A percentile compares a stretch with the other conserved stretches of the same genome.
These are phyloP conservation scores for Schwanniomyces pseudopolymorphus DNA, from an alignment of 805 yeast species.

Conservation along the genomic window DNA sequence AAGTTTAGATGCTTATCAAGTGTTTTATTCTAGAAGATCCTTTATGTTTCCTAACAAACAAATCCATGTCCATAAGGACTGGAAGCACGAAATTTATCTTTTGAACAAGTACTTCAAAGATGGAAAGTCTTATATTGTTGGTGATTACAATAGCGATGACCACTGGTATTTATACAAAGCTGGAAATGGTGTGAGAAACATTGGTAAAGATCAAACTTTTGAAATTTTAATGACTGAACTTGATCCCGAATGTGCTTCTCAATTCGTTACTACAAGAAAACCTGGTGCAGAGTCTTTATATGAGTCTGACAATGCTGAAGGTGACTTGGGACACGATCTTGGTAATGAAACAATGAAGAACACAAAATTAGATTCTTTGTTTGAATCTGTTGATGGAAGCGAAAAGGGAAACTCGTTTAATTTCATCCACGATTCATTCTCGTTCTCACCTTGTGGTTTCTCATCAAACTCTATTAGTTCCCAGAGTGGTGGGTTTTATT, in stretches of 20 bases:
- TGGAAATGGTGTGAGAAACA: conserved; percentile 27
- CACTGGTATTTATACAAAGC: conserved; percentile 90
- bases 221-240: conserved; percentile 91
- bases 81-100: conserved; percentile 77
- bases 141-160: conserved; percentile 68
- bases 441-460: conserved; percentile 92
- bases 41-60: conserved; percentile 93
- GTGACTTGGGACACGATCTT: conserved; percentile 74
- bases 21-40: conserved; percentile 87
- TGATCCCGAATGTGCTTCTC: conserved; percentile 52
- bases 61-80: conserved; percentile 72
- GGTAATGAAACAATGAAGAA: conserved; percentile 68
- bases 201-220: conserved; percentile 63
- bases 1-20: conserved; percentile 51
- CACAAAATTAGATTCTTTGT: conserved; percentile 64
- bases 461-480: conserved; percentile 80
- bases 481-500: conserved; percentile 48
- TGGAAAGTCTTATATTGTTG: conserved; percentile 72
- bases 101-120: conserved; percentile 63
- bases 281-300: conserved; percentile 41
- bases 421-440: conserved; percentile 79
- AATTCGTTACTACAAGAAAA: conserved; percentile 56
- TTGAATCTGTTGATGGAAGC: conserved; percentile 7
- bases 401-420: conserved; percentile 11
- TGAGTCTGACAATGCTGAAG: conserved; percentile 46